phyloP scores from a whole-genome alignment of 306 rosid genomes.

The Canavalia ensiformis region DNA sequence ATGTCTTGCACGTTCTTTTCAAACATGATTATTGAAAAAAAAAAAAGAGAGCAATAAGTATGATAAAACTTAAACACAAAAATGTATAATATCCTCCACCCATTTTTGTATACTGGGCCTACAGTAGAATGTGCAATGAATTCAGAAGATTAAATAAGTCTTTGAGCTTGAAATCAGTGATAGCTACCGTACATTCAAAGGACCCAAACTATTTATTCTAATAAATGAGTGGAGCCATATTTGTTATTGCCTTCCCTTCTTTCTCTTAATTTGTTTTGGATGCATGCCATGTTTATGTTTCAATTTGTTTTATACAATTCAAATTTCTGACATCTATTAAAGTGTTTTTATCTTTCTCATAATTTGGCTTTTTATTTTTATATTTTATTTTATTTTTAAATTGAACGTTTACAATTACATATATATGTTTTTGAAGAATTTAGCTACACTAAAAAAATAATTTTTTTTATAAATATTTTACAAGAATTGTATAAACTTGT shows the following conservation, averaged over 20 bases:
- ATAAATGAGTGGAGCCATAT: constrained; percentile 59
- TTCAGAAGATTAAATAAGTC: background rate
- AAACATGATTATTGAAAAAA: background rate
- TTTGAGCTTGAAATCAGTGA: background rate
- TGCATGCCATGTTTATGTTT: background rate
- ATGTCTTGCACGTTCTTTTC: background rate
- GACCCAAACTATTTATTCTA: constrained; percentile 48
- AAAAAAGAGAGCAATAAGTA: background rate
- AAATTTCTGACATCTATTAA: background rate
- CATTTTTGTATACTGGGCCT: background rate
- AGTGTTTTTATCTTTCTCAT: background rate
- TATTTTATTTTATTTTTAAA: background rate
- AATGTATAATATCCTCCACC: background rate
- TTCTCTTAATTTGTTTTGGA: constrained; percentile 20
- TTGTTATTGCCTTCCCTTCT: background rate
- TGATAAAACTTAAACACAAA: background rate
- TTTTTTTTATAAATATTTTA: no score
- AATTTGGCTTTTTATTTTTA: background rate
- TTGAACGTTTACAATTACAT: background rate
- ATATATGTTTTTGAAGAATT: no score
- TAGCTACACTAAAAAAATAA: no score
- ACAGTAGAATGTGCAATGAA: background rate
- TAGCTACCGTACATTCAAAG: constrained; percentile 16
- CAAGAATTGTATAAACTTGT: no score
- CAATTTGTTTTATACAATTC: background rate